Evolutionary conservation across 768 basidiomycete species (phyloP).

Genomic region (Mycena haematopus): DNA sequence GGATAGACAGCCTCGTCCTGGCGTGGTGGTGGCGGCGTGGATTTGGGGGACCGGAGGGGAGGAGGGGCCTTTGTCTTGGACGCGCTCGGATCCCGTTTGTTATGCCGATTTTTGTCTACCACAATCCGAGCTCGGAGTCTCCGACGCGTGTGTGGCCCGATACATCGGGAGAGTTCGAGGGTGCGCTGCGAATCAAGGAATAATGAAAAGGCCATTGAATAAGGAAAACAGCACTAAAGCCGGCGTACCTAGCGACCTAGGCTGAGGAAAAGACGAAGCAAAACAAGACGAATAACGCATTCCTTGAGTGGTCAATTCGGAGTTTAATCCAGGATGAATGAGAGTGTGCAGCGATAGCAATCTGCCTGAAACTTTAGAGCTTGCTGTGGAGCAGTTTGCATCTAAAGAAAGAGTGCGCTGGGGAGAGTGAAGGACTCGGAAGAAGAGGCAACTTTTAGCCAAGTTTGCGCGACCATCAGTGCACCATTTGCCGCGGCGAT

Average conservation of each 20-base stretch:
- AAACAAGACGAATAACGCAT: neutral
- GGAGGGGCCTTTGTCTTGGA: no score
- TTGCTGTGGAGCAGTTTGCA: neutral
- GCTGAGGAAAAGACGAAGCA: neutral
- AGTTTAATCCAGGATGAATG: no score
- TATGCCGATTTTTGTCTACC: neutral
- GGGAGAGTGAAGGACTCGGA: neutral
- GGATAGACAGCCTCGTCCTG: no score
- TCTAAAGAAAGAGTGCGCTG: neutral
- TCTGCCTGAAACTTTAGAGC: neutral
- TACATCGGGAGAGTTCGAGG: no score
- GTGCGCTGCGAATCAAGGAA: neutral
- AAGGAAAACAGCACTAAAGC: neutral
- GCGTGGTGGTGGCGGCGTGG: no score
- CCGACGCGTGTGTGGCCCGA: no score
- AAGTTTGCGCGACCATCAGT: neutral
- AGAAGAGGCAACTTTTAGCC: neutral
- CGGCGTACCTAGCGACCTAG: neutral
- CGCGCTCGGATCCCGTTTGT: no score
- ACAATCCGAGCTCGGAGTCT: no score
- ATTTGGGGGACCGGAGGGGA: no score
- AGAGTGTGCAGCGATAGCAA: neutral
- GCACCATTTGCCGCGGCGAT: neutral
- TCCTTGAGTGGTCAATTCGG: neutral
- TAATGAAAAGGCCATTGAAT: neutral